Conservation (phyloP, 805 yeast species). For the Saccharomyces paradoxus region DNA sequence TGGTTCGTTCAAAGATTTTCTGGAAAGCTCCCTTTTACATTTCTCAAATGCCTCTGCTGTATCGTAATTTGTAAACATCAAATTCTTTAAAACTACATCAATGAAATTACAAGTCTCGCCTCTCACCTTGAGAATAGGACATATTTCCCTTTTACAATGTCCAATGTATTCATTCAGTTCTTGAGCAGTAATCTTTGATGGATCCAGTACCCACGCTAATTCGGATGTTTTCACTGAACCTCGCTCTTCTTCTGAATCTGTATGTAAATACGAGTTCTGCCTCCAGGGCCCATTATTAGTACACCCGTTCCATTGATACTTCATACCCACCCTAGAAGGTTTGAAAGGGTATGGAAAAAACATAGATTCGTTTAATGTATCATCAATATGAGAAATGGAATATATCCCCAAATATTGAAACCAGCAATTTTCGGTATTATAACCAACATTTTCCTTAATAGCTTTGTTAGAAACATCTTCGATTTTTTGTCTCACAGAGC, state of each 20-base stretch:
- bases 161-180: constrained; percentile 47
- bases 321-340: constrained; percentile 17
- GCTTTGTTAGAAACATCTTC: constrained; percentile 13
- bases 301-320: constrained; percentile 27
- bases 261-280: constrained; percentile 6
- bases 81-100: constrained; percentile 57
- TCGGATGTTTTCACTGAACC: constrained; percentile 64
- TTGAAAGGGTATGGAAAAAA: constrained; percentile 25
- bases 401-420: constrained; percentile 27
- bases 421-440: constrained; percentile 16
- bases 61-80: constrained; percentile 47
- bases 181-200: constrained; percentile 18
- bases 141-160: constrained; percentile 44
- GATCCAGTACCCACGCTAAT: constrained; percentile 54
- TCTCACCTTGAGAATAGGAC: constrained; percentile 44
- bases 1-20: constrained; percentile 66
- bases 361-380: constrained; percentile 12
- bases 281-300: constrained; percentile 7
- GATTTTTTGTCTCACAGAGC: constrained; percentile 7
- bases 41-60: constrained; percentile 39
- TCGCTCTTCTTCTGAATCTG: constrained; percentile 40
- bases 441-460: constrained; percentile 5
- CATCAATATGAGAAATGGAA: constrained; percentile 16
- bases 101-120: constrained; percentile 73
- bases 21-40: constrained; percentile 41